Evolutionary conservation across 257 asterid genomes (phyloP).

Genomic region (Osmanthus fragrans): DNA sequence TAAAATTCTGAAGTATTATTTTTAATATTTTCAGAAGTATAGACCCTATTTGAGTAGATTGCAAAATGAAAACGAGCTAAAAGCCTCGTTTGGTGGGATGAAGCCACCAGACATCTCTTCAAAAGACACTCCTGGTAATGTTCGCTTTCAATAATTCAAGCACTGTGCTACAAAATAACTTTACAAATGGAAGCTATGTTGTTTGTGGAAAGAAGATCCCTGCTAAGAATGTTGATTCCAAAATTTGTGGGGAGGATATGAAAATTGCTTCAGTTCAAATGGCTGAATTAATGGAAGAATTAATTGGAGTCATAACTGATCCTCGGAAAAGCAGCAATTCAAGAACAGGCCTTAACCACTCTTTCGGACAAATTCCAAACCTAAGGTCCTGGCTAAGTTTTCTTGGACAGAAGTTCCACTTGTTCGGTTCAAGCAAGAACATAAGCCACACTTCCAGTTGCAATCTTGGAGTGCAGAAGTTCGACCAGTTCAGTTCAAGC

Average conservation of each 20-base stretch:
- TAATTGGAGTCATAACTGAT: slow-evolving; percentile 33
- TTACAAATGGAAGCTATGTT: slow-evolving; percentile 27
- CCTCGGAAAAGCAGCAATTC: slow-evolving; percentile 37
- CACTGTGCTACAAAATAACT: slow-evolving; percentile 26
- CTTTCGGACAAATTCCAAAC: slow-evolving; percentile 35
- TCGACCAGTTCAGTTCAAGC: too few species aligned
- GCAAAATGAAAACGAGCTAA: slow-evolving; percentile 66
- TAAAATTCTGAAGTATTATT: slow-evolving; percentile 22
- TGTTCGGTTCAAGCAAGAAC: slow-evolving; percentile 40
- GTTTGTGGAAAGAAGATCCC: slow-evolving; percentile 32
- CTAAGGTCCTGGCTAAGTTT: slow-evolving; percentile 32
- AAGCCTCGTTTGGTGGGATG: slow-evolving; percentile 40
- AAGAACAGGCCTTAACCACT: slow-evolving; percentile 28
- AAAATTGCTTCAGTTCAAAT: slow-evolving; percentile 34
- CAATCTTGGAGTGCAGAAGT: too few species aligned
- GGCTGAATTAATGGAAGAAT: slow-evolving; percentile 29
- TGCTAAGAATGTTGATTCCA: slow-evolving; percentile 38
- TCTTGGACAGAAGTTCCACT: slow-evolving; percentile 31
- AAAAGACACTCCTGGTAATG: slow-evolving; percentile 38
- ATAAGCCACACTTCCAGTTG: slow-evolving; percentile 18
- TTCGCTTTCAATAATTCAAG: slow-evolving; percentile 32
- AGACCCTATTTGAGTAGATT: slow-evolving; percentile 77
- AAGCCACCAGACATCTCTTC: slow-evolving; percentile 39
- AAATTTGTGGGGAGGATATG: slow-evolving; percentile 29
- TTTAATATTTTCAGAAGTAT: slow-evolving; percentile 62